A percentile compares a stretch with the other conserved stretches of the same genome.
Conservation (phyloP, 306 rosid genomes). For the Oemleria cerasiformis region DNA sequence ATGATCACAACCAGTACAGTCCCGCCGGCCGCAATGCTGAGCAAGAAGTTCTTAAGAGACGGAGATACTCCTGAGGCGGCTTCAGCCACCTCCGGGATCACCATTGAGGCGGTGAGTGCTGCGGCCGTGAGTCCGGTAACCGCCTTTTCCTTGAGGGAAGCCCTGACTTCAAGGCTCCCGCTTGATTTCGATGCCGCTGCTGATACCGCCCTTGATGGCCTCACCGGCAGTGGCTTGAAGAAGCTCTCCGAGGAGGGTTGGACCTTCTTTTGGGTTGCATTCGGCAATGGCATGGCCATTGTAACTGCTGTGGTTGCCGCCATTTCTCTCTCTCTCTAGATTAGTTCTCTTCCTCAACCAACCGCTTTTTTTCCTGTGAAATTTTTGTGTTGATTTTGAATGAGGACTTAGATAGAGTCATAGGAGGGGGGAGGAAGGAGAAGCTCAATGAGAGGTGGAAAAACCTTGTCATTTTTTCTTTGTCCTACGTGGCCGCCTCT, state of each 20-base stretch:
- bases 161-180: slow-evolving; percentile 52
- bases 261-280: slow-evolving; percentile 45
- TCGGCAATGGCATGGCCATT: slow-evolving; percentile 66
- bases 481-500: slow-evolving; percentile 72
- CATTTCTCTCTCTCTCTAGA: slow-evolving; percentile 30
- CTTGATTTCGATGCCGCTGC: slow-evolving; percentile 30
- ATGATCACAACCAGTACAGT: slow-evolving; percentile 49
- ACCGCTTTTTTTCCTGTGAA: slow-evolving; percentile 6
- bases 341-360: slow-evolving; percentile 8
- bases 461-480: slow-evolving; percentile 31
- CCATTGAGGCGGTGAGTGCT: slow-evolving; percentile 69
- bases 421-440: slow-evolving; percentile 26
- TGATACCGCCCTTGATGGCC: slow-evolving; percentile 34
- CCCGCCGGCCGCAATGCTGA: slow-evolving; percentile 90
- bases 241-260: slow-evolving; percentile 42
- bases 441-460: slow-evolving; percentile 46
- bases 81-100: slow-evolving; percentile 84
- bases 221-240: slow-evolving; percentile 55
- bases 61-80: slow-evolving; percentile 75
- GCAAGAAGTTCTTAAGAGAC: slow-evolving; percentile 93
- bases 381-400: slow-evolving; percentile 11
- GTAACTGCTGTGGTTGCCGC: slow-evolving; percentile 74
- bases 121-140: slow-evolving; percentile 70
- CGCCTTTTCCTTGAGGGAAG: slow-evolving; percentile 89
- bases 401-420: slow-evolving; percentile 26